Evolutionary conservation across 2,329 filamentous ascomycete species (phyloP), one percentile per base, ranked within the genome.

Genomic region (Lasiodiplodia sp.): DNA sequence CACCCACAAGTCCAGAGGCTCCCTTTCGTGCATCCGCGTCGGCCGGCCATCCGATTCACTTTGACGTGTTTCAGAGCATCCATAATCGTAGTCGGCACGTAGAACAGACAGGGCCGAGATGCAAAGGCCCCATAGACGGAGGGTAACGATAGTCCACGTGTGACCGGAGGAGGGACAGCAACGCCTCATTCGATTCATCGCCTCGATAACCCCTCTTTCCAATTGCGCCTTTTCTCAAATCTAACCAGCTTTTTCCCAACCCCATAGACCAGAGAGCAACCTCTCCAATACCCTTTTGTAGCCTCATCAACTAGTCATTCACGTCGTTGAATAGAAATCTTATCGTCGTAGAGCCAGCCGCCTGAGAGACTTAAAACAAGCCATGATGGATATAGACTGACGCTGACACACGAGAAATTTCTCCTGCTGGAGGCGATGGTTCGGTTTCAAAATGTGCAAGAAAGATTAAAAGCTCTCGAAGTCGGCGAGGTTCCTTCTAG

Each of bases 391-490:
- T 52, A 31, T 38, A 64, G 60, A 52, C 60, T 64, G 47, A 64
- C 60, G 60, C 60, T 64, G 44, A 34, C 31, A 52, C 31, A 51
- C 60, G 31, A 52, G 21, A 12, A 37, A 31, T 23, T 34, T n/a
- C 44, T 31, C 47, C 47, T 23, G 47, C 16, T 11, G 60, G 28
- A 38, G n/a, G 40, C 28, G 16, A 5, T 21, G 5, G 16, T 12
- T 52, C 31, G 47, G 47, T 51, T 38, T 52, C 60, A 31, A 23
- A 25, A 52, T 16, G 31, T 28, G n/a, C 56, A 47, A 31, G 23
- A 40, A 57, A n/a, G 31, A 51, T 64, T 51, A 68, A 53, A 64
- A 68, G 47, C 31, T 51, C 34, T 68, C 67, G 23, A 68, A 68
- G 44, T 68, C 67, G 2, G 67, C 38, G 8, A 23, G 16, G 51